Percentiles rank a stretch among this genome's conserved stretches.
Evolutionary conservation across 768 basidiomycete species (phyloP).

Genomic region (Amyloporia xantha): DNA sequence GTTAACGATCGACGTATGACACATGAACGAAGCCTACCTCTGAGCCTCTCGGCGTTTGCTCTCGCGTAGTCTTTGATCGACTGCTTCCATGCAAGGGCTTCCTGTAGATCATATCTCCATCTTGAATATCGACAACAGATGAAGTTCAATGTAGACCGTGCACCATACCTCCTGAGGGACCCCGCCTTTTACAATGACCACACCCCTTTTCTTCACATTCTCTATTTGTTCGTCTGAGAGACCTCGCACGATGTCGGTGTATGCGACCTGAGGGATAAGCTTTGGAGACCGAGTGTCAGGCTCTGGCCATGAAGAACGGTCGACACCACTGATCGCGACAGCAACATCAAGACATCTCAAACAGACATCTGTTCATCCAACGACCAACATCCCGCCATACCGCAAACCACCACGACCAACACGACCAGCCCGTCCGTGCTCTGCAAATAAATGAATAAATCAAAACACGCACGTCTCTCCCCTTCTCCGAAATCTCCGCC

Average conservation of each 20-base stretch:
- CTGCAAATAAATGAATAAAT: too few species aligned
- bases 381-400: too few species aligned
- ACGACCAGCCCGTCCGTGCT: too few species aligned
- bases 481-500: slow-evolving; percentile 38
- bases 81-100: slow-evolving; percentile 55
- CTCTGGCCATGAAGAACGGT: too few species aligned
- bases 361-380: too few species aligned
- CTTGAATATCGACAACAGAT: background rate
- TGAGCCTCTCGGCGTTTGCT: slow-evolving; percentile 38
- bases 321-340: too few species aligned
- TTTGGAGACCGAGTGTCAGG: too few species aligned
- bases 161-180: slow-evolving; percentile 43
- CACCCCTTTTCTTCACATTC: slow-evolving; percentile 44
- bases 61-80: slow-evolving; percentile 48
- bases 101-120: slow-evolving; percentile 24
- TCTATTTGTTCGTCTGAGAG: slow-evolving; percentile 38
- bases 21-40: slow-evolving; percentile 39
- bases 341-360: too few species aligned
- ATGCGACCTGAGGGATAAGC: slow-evolving; percentile 48
- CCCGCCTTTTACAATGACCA: slow-evolving; percentile 50
- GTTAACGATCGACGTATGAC: background rate
- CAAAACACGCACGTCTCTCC: slow-evolving; percentile 39
- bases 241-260: slow-evolving; percentile 38
- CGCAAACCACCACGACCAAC: too few species aligned
- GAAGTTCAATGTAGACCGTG: slow-evolving; percentile 14